A percentile compares a stretch with the other conserved stretches of the same genome.
Evolutionary conservation across 1,139 yeast species (phyloP).

Genomic region (Pichia sp.): DNA sequence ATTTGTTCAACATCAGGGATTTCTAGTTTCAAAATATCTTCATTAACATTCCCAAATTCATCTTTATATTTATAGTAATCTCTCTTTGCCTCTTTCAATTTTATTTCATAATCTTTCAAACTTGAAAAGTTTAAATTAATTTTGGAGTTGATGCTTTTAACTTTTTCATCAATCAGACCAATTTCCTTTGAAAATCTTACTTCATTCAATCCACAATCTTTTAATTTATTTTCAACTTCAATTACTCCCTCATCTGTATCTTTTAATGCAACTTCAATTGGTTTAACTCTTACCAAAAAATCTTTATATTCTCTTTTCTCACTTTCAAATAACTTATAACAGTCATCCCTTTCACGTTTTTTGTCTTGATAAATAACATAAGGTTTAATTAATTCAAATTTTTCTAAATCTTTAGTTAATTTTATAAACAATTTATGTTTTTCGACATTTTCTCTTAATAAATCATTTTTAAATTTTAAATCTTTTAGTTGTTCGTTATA

Average conservation of each 20-base stretch:
- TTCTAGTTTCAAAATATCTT: constrained; percentile 9
- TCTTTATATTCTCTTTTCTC: constrained; percentile 13
- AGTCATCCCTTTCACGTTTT: constrained; percentile 36
- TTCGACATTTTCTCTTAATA: constrained; percentile 26
- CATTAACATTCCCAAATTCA: constrained; percentile 18
- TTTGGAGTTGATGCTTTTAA: constrained; percentile 13
- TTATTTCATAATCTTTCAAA: constrained; percentile 26
- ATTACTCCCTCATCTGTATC: constrained; percentile 14
- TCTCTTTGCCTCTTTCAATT: constrained; percentile 23
- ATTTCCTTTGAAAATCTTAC: constrained; percentile 16
- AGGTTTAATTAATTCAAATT: constrained; percentile 50
- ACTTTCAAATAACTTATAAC: constrained; percentile 38
- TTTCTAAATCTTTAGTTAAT: constrained; percentile 39
- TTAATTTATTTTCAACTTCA: constrained; percentile 12
- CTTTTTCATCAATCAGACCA: constrained; percentile 25
- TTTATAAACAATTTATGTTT: constrained; percentile 30
- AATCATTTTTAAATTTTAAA: constrained; percentile 31
- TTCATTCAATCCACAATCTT: constrained; percentile 10
- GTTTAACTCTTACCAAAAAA: constrained; percentile 34
- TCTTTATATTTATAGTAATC: constrained; percentile 23
- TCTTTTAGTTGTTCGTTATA: constrained; percentile 29
- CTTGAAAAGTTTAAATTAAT: constrained; percentile 18
- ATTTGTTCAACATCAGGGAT: constrained; percentile 16
- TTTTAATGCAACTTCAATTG: constrained; percentile 27
- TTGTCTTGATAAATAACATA: constrained; percentile 52